Conservation (phyloP, 345 rosid genomes). For the Hirschfeldia incana region DNA sequence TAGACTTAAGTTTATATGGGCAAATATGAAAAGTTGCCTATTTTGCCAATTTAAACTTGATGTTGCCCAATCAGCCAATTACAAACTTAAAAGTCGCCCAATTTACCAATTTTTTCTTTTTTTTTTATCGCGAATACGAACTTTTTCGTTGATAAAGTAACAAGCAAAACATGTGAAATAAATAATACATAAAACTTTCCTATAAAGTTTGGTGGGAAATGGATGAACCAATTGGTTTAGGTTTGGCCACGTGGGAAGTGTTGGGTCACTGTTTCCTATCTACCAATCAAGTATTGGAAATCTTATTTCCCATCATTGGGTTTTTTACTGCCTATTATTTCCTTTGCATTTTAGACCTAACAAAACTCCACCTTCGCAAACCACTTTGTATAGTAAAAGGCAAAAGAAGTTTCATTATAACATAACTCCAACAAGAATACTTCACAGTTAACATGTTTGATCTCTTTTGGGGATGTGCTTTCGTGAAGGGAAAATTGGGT, state of each 20-base stretch:
- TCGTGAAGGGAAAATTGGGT: slow-evolving; percentile 9
- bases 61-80: too few relatives aligned
- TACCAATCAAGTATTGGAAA: not conserved
- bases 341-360: slow-evolving; percentile 20
- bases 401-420: not conserved
- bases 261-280: slow-evolving; percentile 14
- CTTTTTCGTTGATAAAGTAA: slow-evolving; percentile 4
- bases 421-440: not conserved
- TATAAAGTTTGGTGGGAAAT: slow-evolving; percentile 1
- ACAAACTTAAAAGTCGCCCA: too few relatives aligned
- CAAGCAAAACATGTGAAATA: not conserved
- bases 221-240: slow-evolving; percentile 5
- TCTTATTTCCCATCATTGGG: slow-evolving; percentile 11
- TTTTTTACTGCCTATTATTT: slow-evolving; percentile 8
- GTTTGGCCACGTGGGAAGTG: slow-evolving; percentile 23
- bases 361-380: not conserved
- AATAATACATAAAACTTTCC: not conserved
- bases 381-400: not conserved
- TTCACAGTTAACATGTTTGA: slow-evolving; percentile 8
- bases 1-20: too few relatives aligned
- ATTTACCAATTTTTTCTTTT: too few relatives aligned
- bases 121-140: not conserved
- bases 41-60: too few relatives aligned
- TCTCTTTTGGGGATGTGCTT: slow-evolving; percentile 27
- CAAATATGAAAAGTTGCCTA: too few relatives aligned